These are phyloP conservation scores for Trichoderma oligosporum DNA, from an alignment of 2,329 filamentous ascomycete genomes.

Conservation along the genomic window DNA sequence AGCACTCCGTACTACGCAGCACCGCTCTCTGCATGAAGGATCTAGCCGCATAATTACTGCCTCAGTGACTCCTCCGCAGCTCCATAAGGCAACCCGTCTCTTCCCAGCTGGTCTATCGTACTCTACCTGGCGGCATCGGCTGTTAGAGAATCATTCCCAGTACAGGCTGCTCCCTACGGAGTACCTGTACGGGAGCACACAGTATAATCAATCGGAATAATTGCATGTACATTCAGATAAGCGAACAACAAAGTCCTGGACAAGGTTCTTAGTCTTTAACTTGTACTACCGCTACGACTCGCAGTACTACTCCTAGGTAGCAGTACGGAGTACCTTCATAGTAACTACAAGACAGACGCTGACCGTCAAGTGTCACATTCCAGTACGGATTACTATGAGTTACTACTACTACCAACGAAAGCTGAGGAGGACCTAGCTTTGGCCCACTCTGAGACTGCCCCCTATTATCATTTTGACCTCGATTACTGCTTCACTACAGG, in stretches of 20 bases:
- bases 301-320: neutral
- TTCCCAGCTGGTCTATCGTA: neutral
- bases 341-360: neutral
- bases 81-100: neutral
- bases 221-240: slow-evolving; percentile 16
- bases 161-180: slow-evolving; percentile 1
- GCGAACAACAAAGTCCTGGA: slow-evolving; percentile 14
- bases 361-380: slow-evolving; percentile 6
- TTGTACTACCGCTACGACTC: neutral
- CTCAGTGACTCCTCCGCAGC: neutral
- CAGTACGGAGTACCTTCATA: neutral
- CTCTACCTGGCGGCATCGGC: slow-evolving; percentile 9
- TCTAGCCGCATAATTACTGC: slow-evolving; percentile 5
- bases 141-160: neutral
- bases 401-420: slow-evolving; percentile 5
- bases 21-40: slow-evolving; percentile 2
- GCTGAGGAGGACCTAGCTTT: slow-evolving; percentile 14
- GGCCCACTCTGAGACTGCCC: slow-evolving; percentile 13
- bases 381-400: no score
- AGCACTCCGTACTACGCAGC: neutral
- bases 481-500: neutral
- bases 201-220: slow-evolving; percentile 12
- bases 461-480: slow-evolving; percentile 9
- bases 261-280: slow-evolving; percentile 11
- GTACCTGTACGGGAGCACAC: no score